These are phyloP conservation scores for Xylaria flabelliformis DNA, from an alignment of 495 filamentous ascomycete genomes.

Conservation along the genomic window DNA sequence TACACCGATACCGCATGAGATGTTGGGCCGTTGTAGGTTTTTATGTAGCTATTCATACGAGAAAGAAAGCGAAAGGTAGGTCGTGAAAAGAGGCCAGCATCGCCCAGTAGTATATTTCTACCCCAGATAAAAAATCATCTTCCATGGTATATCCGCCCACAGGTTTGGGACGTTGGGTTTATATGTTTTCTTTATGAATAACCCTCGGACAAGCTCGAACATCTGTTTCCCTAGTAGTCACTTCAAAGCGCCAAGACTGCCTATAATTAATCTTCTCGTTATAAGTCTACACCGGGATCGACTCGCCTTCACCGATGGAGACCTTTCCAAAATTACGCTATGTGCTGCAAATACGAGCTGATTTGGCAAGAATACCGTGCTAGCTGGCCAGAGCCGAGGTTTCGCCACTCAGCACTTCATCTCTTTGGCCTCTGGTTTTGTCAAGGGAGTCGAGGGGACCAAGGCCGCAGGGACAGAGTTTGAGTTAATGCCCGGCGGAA, in stretches of 20 bases:
- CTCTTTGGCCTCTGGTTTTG: not conserved
- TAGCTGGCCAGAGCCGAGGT: not conserved
- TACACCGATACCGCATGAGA: no score
- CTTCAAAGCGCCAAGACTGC: not conserved
- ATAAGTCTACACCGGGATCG: not conserved
- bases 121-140: no score
- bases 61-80: no score
- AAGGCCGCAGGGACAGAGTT: not conserved
- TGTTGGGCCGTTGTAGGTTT: no score
- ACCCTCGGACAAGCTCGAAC: no score
- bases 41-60: no score
- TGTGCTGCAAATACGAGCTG: not conserved
- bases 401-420: not conserved
- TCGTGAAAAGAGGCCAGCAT: no score
- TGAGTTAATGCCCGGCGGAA: not conserved
- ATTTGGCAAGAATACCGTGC: not conserved
- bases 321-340: not conserved
- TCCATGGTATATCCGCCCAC: no score
- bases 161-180: no score
- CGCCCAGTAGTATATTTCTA: no score
- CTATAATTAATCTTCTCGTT: not conserved
- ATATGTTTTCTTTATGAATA: no score
- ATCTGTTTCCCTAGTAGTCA: not conserved
- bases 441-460: not conserved
- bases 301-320: not conserved